A percentile compares a stretch with the other conserved stretches of the same genome.
Evolutionary conservation across 2,329 filamentous ascomycete genomes (phyloP).

Genomic region (Macrophomina pseudophaseolina): DNA sequence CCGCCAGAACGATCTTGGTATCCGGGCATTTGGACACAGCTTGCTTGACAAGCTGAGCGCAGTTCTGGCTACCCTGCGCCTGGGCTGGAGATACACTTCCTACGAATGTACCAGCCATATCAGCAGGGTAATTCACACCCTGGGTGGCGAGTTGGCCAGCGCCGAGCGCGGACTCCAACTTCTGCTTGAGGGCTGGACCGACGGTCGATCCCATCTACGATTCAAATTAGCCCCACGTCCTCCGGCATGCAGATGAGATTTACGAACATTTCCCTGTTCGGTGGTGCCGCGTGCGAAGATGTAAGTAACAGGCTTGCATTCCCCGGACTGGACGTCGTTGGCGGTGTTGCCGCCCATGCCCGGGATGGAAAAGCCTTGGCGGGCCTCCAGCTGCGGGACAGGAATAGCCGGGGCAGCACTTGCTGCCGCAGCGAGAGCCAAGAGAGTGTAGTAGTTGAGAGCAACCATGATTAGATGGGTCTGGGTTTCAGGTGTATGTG

Average conservation of each 20-base stretch:
- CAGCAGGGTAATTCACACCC: constrained; percentile 56
- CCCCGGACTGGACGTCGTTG: constrained; percentile 35
- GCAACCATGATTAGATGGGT: constrained; percentile 7
- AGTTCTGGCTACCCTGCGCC: constrained; percentile 45
- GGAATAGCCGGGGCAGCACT: neutral
- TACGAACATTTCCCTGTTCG: constrained; percentile 49
- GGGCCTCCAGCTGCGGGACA: neutral
- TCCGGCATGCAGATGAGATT: too few relatives aligned
- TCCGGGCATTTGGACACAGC: constrained; percentile 50
- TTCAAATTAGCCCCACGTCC: too few relatives aligned
- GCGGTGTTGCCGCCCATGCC: constrained; percentile 31
- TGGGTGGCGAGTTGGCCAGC: constrained; percentile 54
- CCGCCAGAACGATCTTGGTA: constrained; percentile 54
- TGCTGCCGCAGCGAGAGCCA: neutral
- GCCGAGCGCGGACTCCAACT: constrained; percentile 50
- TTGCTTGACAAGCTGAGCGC: constrained; percentile 46
- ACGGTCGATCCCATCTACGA: constrained; percentile 51
- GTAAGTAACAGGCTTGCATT: constrained; percentile 56
- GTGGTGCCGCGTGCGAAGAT: constrained; percentile 63
- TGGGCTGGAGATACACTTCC: constrained; percentile 50
- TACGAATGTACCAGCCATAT: constrained; percentile 37
- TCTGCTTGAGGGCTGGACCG: constrained; percentile 58
- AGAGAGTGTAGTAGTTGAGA: neutral
- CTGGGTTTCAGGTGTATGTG: neutral
- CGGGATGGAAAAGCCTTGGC: constrained; percentile 1